Percentiles rank a stretch among this genome's conserved stretches.
Evolutionary conservation across 345 rosid genomes (phyloP).

Genomic region (Eutrema yunnanense): DNA sequence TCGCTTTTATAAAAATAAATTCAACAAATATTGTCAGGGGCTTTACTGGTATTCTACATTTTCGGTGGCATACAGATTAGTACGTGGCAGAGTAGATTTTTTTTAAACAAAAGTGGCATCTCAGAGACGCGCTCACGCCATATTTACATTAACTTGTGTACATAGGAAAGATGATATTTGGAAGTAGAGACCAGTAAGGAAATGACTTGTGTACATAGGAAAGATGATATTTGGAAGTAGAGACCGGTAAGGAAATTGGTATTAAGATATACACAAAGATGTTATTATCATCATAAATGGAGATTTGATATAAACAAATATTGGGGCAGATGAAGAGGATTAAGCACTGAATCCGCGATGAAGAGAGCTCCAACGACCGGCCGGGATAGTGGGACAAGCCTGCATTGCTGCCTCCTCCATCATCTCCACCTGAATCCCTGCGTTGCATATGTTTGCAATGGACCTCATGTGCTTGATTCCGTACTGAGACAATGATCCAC

Average conservation of each 20-base stretch:
- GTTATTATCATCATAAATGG: background rate
- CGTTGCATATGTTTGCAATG: conserved; percentile 83
- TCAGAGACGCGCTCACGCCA: background rate
- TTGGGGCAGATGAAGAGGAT: background rate
- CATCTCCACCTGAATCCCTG: conserved; percentile 46
- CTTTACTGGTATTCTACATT: no score
- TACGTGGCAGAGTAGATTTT: no score
- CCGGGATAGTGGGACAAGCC: conserved; percentile 71
- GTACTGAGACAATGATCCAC: conserved; percentile 82
- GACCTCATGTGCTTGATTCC: conserved; percentile 95
- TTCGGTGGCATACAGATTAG: no score
- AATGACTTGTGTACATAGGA: background rate
- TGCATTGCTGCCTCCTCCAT: conserved; percentile 77
- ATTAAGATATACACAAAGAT: background rate
- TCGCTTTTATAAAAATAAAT: no score
- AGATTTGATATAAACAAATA: background rate
- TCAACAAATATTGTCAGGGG: no score
- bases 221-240: background rate
- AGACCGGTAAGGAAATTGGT: background rate
- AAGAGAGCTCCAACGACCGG: conserved; percentile 65
- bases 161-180: background rate
- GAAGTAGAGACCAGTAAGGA: background rate
- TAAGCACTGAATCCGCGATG: conserved; percentile 73
- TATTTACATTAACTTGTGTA: background rate
- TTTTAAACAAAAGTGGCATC: no score